Base-by-base conservation (phyloP, 2,329 filamentous ascomycete species). In the Bisporella sp. region DNA sequence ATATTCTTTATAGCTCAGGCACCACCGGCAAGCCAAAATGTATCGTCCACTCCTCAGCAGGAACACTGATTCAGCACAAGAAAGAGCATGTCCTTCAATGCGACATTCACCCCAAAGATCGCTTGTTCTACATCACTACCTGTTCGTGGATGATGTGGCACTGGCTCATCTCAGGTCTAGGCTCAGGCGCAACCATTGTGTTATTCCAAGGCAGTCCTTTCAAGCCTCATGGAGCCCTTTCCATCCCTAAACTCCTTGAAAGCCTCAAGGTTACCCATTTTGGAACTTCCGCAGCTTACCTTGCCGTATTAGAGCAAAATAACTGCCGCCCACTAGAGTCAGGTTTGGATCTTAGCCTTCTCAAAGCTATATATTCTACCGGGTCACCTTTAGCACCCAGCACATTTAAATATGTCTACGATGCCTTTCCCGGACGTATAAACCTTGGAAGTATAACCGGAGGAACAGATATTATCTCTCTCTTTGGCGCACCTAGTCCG, bases 91-190 rank as follows among this genome's bases (percentile, higher is more conserved):
- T 85, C 12, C 28, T 45, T 8, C 42, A 45, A 65, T 88, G 87
- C 66, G 89, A 90, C 28, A 82, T 99, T 56, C 75, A 77, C 6
- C 77, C 84, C 0, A 72, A 75, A 2, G 88, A 90, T 41, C 79
- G 85, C 21, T 76, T 96, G 63, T 87, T 96, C 68, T 96, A 96
- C 72, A 96, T 91, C 71, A 96, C 90, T 1, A 96, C 91, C 4
- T 90, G 86, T 8, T 95, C 89, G 0, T 96, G 91, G 93, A 97
- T 99, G 91, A 97, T 97, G 92, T 96, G 91, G 90, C 92, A 97
- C 67, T 97, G 92, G 91, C 84, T 91, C 40, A 79, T 96, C 21
- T 92, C 89, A 1, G 89, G 85, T 5, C 81, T 97, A 4, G 87
- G 91, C 7, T 84, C 82, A 31, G 92, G 92, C 48, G 80, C 87